Conservation (phyloP, 1,139 yeast species). For the Wickerhamomyces sp. region DNA sequence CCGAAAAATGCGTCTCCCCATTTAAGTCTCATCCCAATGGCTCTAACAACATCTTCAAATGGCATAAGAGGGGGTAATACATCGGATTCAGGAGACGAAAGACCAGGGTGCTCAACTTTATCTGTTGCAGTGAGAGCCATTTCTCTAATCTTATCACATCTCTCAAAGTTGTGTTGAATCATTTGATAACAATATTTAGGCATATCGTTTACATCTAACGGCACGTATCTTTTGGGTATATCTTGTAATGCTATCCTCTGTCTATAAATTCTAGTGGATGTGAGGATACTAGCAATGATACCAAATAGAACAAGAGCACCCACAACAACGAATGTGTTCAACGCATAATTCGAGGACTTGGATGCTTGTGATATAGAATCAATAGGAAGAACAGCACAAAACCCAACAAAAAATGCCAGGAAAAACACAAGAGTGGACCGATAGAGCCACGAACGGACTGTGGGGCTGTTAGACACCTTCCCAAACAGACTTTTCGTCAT, state of each 20-base stretch:
- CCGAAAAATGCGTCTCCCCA: conserved; percentile 38
- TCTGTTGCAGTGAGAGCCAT: conserved; percentile 46
- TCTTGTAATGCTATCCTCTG: conserved; percentile 59
- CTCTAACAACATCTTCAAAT: conserved; percentile 60
- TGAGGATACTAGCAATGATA: conserved; percentile 42
- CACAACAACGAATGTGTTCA: conserved; percentile 73
- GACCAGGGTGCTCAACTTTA: conserved; percentile 59
- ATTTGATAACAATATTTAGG: conserved; percentile 43
- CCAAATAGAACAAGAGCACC: conserved; percentile 64
- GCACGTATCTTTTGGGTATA: conserved; percentile 73
- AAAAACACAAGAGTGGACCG: conserved; percentile 51
- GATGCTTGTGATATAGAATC: conserved; percentile 70
- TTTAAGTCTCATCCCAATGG: conserved; percentile 49
- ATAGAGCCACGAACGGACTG: conserved; percentile 37
- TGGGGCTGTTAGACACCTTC: background rate
- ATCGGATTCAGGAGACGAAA: conserved; percentile 42
- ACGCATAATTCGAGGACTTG: conserved; percentile 42
- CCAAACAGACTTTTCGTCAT: conserved; percentile 1
- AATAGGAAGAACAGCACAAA: conserved; percentile 66
- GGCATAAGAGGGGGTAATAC: conserved; percentile 52
- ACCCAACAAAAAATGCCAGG: conserved; percentile 46
- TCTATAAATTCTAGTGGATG: conserved; percentile 51
- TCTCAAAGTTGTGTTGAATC: conserved; percentile 39
- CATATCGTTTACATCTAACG: conserved; percentile 57
- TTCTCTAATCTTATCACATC: conserved; percentile 44